Evolutionary conservation across 2,329 filamentous ascomycete genomes (phyloP).

Genomic region (Xylariales sp.): DNA sequence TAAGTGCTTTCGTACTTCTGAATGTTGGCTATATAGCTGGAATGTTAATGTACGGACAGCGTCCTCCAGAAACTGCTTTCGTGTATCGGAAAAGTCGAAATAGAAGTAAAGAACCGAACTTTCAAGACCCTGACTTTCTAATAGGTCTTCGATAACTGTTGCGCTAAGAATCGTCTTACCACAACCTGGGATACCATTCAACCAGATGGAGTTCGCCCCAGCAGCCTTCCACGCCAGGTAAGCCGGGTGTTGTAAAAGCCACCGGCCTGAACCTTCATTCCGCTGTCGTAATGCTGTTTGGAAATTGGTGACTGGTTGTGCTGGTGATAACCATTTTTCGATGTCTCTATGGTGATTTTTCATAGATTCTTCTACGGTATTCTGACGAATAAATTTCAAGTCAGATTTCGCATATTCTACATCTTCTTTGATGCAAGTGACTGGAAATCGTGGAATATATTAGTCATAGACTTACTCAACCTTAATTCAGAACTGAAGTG

Average conservation of each 20-base stretch:
- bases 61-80: constrained; percentile 27
- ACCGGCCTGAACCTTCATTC: constrained; percentile 27
- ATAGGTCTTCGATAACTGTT: constrained; percentile 25
- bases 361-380: too few relatives aligned
- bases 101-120: constrained; percentile 24
- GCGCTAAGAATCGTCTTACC: constrained; percentile 36
- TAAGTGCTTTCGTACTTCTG: constrained; percentile 12
- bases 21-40: constrained; percentile 24
- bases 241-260: constrained; percentile 24
- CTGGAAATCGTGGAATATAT: too few relatives aligned
- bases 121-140: constrained; percentile 1
- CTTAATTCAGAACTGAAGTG: too few relatives aligned
- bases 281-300: too few relatives aligned
- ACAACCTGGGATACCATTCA: constrained; percentile 34
- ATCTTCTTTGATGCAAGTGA: too few relatives aligned
- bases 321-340: too few relatives aligned
- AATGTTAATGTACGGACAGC: constrained; percentile 31
- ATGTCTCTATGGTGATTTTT: too few relatives aligned
- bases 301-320: too few relatives aligned
- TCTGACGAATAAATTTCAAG: too few relatives aligned
- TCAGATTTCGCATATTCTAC: too few relatives aligned
- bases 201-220: constrained; percentile 27
- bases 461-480: too few relatives aligned
- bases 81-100: constrained; percentile 32
- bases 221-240: constrained; percentile 26